phyloP scores from a whole-genome alignment of 371 early-diverging fungal species.

The Smittium culicis region DNA sequence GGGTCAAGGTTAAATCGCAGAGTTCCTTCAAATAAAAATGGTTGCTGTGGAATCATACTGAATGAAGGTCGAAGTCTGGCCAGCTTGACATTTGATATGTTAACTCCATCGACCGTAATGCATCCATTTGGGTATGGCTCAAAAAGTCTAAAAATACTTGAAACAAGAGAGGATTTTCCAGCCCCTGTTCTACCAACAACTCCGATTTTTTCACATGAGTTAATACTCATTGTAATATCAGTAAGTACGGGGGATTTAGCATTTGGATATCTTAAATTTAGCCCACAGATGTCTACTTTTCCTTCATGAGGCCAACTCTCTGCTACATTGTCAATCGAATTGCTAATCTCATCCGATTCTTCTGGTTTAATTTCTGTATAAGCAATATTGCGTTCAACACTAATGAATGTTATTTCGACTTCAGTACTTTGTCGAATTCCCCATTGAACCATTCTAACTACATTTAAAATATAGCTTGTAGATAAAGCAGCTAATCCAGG shows the following conservation, averaged over 20 bases:
- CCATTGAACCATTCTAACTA: constrained; percentile 32
- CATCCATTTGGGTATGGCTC: constrained; percentile 39
- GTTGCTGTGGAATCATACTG: constrained; percentile 51
- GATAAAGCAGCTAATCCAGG: constrained; percentile 28
- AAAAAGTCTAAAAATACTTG: constrained; percentile 39
- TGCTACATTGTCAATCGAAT: not conserved
- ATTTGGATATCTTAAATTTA: constrained; percentile 2
- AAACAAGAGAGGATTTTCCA: constrained; percentile 45
- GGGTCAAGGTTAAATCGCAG: constrained; percentile 44
- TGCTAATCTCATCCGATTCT: constrained; percentile 16
- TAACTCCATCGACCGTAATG: constrained; percentile 41
- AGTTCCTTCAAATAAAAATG: constrained; percentile 41
- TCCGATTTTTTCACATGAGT: constrained; percentile 33
- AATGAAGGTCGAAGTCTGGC: constrained; percentile 40
- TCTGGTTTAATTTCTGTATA: constrained; percentile 44
- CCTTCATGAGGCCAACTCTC: not conserved
- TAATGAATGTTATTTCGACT: constrained; percentile 29
- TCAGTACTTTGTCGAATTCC: constrained; percentile 31
- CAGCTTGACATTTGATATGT: constrained; percentile 37
- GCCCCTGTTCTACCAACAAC: constrained; percentile 41
- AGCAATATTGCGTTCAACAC: constrained; percentile 35
- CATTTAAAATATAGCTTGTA: constrained; percentile 27
- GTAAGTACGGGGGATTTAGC: constrained; percentile 22
- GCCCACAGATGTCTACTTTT: not conserved
- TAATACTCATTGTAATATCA: constrained; percentile 30